Base-by-base conservation (phyloP, 2,329 filamentous ascomycete species). In the Fusarium decemcellulare region DNA sequence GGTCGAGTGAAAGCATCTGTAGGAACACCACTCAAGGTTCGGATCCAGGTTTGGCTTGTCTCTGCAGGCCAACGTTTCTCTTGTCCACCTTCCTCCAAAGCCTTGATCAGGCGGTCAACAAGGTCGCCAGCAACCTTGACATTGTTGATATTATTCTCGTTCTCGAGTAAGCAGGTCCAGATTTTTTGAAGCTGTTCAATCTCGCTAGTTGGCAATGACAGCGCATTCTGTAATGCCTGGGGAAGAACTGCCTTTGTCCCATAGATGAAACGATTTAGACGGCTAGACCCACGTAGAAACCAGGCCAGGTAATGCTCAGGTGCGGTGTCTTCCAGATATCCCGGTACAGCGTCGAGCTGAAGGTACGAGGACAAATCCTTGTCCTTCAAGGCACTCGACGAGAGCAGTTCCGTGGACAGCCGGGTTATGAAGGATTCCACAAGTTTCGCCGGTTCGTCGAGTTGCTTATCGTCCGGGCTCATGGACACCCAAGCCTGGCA, bases 1-100 rank as follows among this genome's bases (percentile, higher is more conserved):
- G 76, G 74, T 15, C 83, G 84, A 15, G 76, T 79, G 9, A 86
- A 78, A 0, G 78, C 76, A 50, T 84, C 82, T 4, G 74, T 65
- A 0, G 82, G 82, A 18, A 81, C 64, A 29, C 67, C 68, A 18
- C 78, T 75, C 30, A 85, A 66, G 2, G 68, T 74, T 29, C 71
- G 74, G 4, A 82, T 77, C 72, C 74, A 78, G 15, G 75, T 59
- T 37, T 76, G 73, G 9, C 72, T 76, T 10, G 59, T 59, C 30
- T 76, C 74, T 11, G 68, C 73, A n/a, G 75, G 76, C 78, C 77
- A 80, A 12, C 65, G 65, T 65, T 76, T 78, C 50, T 77, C 74
- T 40, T 75, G 73, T 16, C 72, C 72, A 1, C 74, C 76, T 10
- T 75, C 65, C 14, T 74, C 71, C 15, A 83, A 48, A 0, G 73